Evolutionary conservation across 2,329 filamentous ascomycete genomes (phyloP), one percentile per base, ranked within the genome.

Genomic region (Epichloe gansuensis): DNA sequence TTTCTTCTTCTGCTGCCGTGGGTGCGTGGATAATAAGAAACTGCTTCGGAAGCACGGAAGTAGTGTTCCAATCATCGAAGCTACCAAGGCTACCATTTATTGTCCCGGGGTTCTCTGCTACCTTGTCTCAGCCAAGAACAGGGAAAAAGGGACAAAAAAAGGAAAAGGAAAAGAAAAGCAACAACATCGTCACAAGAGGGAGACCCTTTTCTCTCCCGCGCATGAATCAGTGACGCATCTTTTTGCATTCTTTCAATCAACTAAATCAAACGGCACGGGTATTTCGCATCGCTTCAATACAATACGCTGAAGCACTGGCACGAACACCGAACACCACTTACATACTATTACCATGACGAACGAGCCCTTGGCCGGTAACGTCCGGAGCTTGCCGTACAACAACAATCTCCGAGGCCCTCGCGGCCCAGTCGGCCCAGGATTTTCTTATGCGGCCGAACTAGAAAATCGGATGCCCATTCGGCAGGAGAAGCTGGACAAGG

Each of bases 401-500:
- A 36, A 40, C n/a, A 48, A 41, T 23, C 38, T 51, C 35, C 47
- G 67, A 69, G 52, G 66, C 66, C 46, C 67, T 70, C 31, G 58
- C 13, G 41, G 34, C 8, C 42, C 48, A 13, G 49, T 58, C 13
- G 41, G 34, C 8, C 42, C 48, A 13, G 49, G 43, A 9, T 42
- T 49, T 34, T 45, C 54, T 34, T 38, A 51, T 51, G 47, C 50
- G 31, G 49, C 40, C 4, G 54, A 58, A 34, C 35, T 49, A 17
- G 53, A 51, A 36, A 42, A 52, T 12, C 46, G 43, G 5, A 52
- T 54, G 52, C 40, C 47, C 31, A 46, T 76, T 52, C 72, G 73
- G 39, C 56, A 64, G 5, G 69, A 71, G 45, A 75, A 69, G 25
- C n/a, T 51, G 40, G 53, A 47, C 5, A 48, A 63, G 5, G 13